These are phyloP conservation scores for Suillus decipiens DNA, from an alignment of 768 basidiomycete genomes.

Conservation along the genomic window DNA sequence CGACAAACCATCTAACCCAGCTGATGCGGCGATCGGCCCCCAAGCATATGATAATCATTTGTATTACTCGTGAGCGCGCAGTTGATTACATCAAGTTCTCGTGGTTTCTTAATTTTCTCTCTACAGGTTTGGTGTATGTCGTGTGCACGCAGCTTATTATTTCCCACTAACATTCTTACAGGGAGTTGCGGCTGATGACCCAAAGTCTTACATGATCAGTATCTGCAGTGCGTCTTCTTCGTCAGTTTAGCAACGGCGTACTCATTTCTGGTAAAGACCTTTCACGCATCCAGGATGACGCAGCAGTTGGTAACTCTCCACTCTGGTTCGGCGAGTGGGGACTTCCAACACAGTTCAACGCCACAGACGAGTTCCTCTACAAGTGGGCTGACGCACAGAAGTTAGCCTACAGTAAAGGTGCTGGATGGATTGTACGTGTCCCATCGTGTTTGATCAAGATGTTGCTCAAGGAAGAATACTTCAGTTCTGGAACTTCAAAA, in stretches of 20 bases:
- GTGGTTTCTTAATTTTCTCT: slow-evolving; percentile 4
- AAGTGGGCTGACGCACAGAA: slow-evolving; percentile 82
- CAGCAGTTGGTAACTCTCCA: slow-evolving; percentile 44
- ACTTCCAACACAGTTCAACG: slow-evolving; percentile 62
- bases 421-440: slow-evolving; percentile 65
- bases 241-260: neutral
- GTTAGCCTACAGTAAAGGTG: slow-evolving; percentile 55
- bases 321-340: slow-evolving; percentile 64
- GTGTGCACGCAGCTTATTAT: neutral
- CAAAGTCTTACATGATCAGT: slow-evolving; percentile 61
- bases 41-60: slow-evolving; percentile 79
- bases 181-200: slow-evolving; percentile 72
- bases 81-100: neutral
- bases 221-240: slow-evolving; percentile 61
- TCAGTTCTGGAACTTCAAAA: slow-evolving; percentile 76
- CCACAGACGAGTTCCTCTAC: slow-evolving; percentile 58
- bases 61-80: slow-evolving; percentile 63
- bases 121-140: slow-evolving; percentile 59
- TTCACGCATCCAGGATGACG: slow-evolving; percentile 51
- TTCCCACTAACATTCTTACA: slow-evolving; percentile 23
- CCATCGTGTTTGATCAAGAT: neutral
- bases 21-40: slow-evolving; percentile 65
- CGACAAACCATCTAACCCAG: slow-evolving; percentile 69
- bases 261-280: slow-evolving; percentile 47
- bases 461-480: neutral